These are phyloP conservation scores for Boletellus ananas DNA, from an alignment of 768 basidiomycete species.

Conservation along the genomic window DNA sequence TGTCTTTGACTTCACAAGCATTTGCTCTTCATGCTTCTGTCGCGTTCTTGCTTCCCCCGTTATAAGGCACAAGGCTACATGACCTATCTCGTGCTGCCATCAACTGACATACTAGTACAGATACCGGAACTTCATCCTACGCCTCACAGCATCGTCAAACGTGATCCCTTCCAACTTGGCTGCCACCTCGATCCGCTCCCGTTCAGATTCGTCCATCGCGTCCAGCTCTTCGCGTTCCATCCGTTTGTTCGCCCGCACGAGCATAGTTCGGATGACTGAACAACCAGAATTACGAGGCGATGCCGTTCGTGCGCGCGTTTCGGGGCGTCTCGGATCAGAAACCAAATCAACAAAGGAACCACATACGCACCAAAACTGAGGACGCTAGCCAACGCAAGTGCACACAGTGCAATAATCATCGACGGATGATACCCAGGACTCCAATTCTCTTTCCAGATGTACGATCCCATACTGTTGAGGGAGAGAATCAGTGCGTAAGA, in stretches of 20 bases:
- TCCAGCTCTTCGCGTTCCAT: slow-evolving; percentile 48
- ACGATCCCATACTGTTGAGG: slow-evolving; percentile 50
- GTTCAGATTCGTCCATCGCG: slow-evolving; percentile 42
- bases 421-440: slow-evolving; percentile 58
- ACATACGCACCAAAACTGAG: slow-evolving; percentile 36
- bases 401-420: slow-evolving; percentile 49
- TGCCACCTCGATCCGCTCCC: slow-evolving; percentile 52
- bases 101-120: slow-evolving; percentile 36
- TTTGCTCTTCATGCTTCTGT: too few species aligned
- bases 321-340: too few species aligned
- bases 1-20: too few species aligned
- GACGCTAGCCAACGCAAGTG: slow-evolving; percentile 30
- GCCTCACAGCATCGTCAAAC: slow-evolving; percentile 56
- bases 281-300: not conserved
- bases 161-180: slow-evolving; percentile 57
- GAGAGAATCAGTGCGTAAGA: too few species aligned
- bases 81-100: too few species aligned
- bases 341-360: too few species aligned
- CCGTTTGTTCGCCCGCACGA: slow-evolving; percentile 47
- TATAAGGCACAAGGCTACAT: too few species aligned
- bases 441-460: slow-evolving; percentile 59
- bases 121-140: slow-evolving; percentile 56
- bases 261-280: slow-evolving; percentile 39
- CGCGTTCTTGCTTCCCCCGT: too few species aligned
- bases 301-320: too few species aligned